Evolutionary conservation across 176 grass and related monocot species (phyloP), one percentile per base, ranked within the genome.

Genomic region (Cocos nucifera): DNA sequence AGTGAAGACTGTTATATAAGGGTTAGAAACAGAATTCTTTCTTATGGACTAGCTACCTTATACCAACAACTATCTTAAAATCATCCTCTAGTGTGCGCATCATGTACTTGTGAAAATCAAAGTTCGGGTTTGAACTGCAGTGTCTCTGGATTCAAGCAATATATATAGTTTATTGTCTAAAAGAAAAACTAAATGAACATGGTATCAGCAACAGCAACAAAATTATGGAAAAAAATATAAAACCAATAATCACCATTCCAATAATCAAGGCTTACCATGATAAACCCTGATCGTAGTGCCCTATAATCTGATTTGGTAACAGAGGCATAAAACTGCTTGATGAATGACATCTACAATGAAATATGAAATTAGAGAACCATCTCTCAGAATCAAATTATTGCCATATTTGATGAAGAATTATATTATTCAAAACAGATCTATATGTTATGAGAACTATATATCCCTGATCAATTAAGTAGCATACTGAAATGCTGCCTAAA

Each of bases 61-160:
- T 81, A 65, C 79, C 84, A 51, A 88, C 87, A 66, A 98, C 81
- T 63, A 70, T 75, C 69, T 98, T 98, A 49, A 88, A 98, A 85
- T 92, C 93, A 76, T 97, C 87, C 74, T 97, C 87, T 54, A 91
- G 50, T 20, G 93, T 82, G 17, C 81, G 80, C 22, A 85, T 91
- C 39, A 97, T 97, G 59, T 91, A 91, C 67, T 82, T 97, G 5
- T 65, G 79, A 49, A 97, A 97, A 58, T 97, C 74, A 73, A 97
- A 97, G 51, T 67, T 91, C 2, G 1, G 12, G 35, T 44, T 44
- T 44, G 35, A 44, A 44, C 35, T 10, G 35, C 35, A 44, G 35
- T 44, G 35, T 44, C 10, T 44, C 35, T 44, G 35, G 35, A 44
- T 44, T 44, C 35, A 44, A 44, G 10, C 8, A 44, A 44, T 44